Evolutionary conservation across 106 monocot species (phyloP), one percentile per base, ranked within the genome.

Genomic region (Apostasia shenzhenica): DNA sequence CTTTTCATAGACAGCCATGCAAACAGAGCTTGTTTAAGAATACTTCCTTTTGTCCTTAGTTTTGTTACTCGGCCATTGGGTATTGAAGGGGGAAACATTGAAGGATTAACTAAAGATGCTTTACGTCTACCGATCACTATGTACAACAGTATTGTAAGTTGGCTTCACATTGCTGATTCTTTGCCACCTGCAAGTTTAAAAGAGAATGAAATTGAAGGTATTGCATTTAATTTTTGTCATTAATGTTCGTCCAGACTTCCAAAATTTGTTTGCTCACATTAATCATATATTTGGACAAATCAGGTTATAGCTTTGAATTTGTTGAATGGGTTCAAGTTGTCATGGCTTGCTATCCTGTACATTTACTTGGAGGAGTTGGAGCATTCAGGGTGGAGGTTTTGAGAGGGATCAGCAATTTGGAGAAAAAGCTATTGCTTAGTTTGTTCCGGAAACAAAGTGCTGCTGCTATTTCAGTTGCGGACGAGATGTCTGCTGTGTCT

Each of bases 291-390:
- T 26, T 26, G 26, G 26, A 26, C 26, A 26, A 26, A 26, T 60
- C 13, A 40, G 3, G 11, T 70, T 52, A 52, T 52, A 10, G 4
- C 10, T 52, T 6, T 6, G 97, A 92, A 79, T 55, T 75, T 48
- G 78, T 68, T 59, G 89, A 89, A 70, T 92, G 97, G 97, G 58
- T 97, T 76, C 85, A 87, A 85, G 75, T 87, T 45, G 71, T 89
- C 12, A 69, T 89, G 60, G 92, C 97, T 63, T 97, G 89, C 70
- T 92, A 75, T 75, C 97, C 97, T 39, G 73, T 97, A 72, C 75
- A 49, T 4, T 67, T 50, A 63, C 66, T 39, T 14, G 81, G 59
- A 82, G 76, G 63, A 51, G 55, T 41, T 60, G 77, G 70, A 44
- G 70, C 46, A 54, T 66, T 75, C 10, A 81, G 57, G 73, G 84